Evolutionary conservation across 129 eudicot species (phyloP).

Genomic region (Escallonia rubra): DNA sequence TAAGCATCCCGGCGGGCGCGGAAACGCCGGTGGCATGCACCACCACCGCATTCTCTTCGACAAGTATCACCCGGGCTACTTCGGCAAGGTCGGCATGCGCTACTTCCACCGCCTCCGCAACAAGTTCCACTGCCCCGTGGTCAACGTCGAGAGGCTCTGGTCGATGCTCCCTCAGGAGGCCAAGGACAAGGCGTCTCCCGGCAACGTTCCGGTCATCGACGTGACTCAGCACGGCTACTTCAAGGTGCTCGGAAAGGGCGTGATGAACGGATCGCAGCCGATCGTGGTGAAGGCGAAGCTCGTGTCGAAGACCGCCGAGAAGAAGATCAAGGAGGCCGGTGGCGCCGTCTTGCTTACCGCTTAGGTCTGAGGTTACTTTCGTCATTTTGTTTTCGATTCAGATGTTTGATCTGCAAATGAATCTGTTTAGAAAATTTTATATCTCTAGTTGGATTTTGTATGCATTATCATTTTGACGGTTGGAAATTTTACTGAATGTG

Average conservation of each 20-base stretch:
- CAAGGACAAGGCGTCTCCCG: slow-evolving; percentile 22
- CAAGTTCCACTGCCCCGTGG: slow-evolving; percentile 35
- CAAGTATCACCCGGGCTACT: slow-evolving; percentile 44
- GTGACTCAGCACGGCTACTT: slow-evolving; percentile 35
- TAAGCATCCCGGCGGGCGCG: slow-evolving; percentile 45
- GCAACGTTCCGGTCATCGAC: slow-evolving; percentile 30
- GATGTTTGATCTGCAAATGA: neutral
- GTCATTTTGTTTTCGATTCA: neutral
- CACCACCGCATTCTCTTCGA: slow-evolving; percentile 44
- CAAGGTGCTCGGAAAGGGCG: slow-evolving; percentile 34
- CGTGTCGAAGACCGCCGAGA: slow-evolving; percentile 34
- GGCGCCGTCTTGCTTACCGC: slow-evolving; percentile 41
- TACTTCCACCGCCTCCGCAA: slow-evolving; percentile 39
- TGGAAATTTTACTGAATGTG: neutral
- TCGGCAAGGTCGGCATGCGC: slow-evolving; percentile 49
- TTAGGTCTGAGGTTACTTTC: slow-evolving; percentile 19
- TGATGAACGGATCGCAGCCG: slow-evolving; percentile 17
- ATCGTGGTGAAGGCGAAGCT: slow-evolving; percentile 35
- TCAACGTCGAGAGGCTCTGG: slow-evolving; percentile 43
- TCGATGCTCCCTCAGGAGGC: slow-evolving; percentile 31
- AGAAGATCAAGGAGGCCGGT: slow-evolving; percentile 39
- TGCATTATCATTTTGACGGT: no score
- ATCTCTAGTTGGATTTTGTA: no score
- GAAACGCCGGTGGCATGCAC: slow-evolving; percentile 45
- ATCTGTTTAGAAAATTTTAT: neutral